Conservation (phyloP, 179 eudicot species). For the Patellifolia procumbens region DNA sequence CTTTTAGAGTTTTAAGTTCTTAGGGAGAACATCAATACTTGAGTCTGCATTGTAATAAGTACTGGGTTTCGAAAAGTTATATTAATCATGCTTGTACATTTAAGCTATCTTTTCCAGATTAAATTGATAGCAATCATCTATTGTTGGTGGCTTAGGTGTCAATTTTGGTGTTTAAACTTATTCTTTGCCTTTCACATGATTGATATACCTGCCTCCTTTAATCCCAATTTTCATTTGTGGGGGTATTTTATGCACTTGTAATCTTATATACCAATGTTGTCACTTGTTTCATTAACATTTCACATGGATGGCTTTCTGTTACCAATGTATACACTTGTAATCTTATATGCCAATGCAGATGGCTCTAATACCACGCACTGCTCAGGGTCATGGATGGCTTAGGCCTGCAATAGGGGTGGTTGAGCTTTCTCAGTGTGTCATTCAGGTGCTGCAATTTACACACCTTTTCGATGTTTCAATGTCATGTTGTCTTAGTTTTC, state of each 20-base stretch:
- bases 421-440: constrained; percentile 86
- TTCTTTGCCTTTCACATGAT: neutral
- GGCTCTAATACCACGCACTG: constrained; percentile 78
- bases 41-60: neutral
- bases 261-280: neutral
- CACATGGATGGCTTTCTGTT: no score
- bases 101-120: neutral
- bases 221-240: neutral
- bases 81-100: no score
- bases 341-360: constrained; percentile 48
- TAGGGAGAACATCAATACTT: neutral
- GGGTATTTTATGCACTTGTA: neutral
- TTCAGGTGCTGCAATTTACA: constrained; percentile 58
- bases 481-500: neutral
- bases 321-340: neutral
- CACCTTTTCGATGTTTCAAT: neutral
- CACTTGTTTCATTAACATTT: constrained; percentile 1
- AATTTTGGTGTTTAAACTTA: neutral
- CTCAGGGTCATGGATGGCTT: constrained; percentile 95
- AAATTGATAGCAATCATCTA: neutral
- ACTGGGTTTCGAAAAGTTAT: neutral
- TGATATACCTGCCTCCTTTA: neutral
- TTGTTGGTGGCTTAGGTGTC: neutral
- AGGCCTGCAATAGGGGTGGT: constrained; percentile 92
- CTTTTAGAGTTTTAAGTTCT: neutral